Evolutionary conservation across 768 basidiomycete species (phyloP).

Genomic region (Lyophyllum shimeji): DNA sequence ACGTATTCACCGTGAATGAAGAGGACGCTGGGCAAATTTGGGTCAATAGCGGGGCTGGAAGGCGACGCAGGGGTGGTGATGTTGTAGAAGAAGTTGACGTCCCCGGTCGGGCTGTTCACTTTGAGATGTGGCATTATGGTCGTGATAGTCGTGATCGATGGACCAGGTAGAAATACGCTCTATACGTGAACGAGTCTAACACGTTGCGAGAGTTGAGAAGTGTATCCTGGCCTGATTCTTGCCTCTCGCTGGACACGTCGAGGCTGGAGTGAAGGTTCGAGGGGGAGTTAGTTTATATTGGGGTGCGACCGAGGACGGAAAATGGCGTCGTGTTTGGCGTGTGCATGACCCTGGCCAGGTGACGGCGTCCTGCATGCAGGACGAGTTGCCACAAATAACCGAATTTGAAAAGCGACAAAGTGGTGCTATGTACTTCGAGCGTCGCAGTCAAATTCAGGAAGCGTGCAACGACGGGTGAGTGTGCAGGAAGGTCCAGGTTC

Average conservation of each 20-base stretch:
- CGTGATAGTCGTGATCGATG: neutral
- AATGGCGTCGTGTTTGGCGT: neutral
- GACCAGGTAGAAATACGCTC: neutral
- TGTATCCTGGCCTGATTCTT: neutral
- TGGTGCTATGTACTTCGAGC: neutral
- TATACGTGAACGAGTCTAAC: neutral
- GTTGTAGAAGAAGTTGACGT: constrained; percentile 30
- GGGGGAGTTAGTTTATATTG: too few species aligned
- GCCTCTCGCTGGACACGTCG: neutral
- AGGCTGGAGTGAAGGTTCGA: neutral
- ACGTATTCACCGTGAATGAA: constrained; percentile 37
- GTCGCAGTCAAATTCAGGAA: too few species aligned
- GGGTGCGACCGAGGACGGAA: neutral
- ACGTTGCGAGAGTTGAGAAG: neutral
- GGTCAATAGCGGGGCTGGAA: constrained; percentile 28
- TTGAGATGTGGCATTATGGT: constrained; percentile 30
- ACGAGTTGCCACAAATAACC: neutral
- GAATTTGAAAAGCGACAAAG: neutral
- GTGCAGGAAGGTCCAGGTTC: too few species aligned
- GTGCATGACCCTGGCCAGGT: neutral
- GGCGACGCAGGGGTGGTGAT: constrained; percentile 36
- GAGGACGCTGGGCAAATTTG: constrained; percentile 34
- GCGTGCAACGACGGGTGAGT: too few species aligned
- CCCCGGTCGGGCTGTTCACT: constrained; percentile 27
- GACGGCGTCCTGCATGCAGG: neutral